A percentile compares a stretch with the other conserved stretches of the same genome.
These are phyloP conservation scores for Lactarius sp. DNA, from an alignment of 768 basidiomycete genomes.

Conservation along the genomic window DNA sequence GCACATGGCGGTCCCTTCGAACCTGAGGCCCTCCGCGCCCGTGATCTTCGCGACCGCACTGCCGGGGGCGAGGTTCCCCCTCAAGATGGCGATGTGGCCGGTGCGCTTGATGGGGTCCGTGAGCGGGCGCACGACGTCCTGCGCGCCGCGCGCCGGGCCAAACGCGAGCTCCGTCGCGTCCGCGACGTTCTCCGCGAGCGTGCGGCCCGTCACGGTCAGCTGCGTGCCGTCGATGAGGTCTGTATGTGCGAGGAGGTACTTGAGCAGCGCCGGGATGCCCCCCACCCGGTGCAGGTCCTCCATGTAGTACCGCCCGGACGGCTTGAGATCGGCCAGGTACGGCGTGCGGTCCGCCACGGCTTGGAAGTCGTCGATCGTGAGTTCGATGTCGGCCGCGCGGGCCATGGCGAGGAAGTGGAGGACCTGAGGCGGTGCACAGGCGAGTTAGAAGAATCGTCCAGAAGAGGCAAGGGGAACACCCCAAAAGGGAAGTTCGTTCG, in stretches of 20 bases:
- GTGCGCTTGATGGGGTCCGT: constrained; percentile 80
- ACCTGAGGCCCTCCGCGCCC: constrained; percentile 83
- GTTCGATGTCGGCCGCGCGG: constrained; percentile 65
- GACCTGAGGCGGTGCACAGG: constrained; percentile 42
- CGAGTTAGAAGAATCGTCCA: not conserved
- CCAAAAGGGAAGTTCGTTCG: not conserved
- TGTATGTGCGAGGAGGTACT: constrained; percentile 75
- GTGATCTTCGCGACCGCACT: constrained; percentile 91
- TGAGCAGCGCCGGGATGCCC: constrained; percentile 78
- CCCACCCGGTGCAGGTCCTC: constrained; percentile 85
- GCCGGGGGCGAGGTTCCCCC: constrained; percentile 84
- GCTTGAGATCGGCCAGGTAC: constrained; percentile 80
- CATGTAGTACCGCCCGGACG: constrained; percentile 86
- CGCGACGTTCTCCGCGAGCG: constrained; percentile 79
- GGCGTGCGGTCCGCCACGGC: constrained; percentile 73
- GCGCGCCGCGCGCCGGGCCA: constrained; percentile 36
- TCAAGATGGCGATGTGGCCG: constrained; percentile 82
- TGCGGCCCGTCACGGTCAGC: constrained; percentile 89
- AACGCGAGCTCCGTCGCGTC: constrained; percentile 72
- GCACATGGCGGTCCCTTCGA: constrained; percentile 69
- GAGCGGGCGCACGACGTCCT: constrained; percentile 71
- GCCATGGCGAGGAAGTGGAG: constrained; percentile 84
- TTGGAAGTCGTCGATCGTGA: constrained; percentile 87
- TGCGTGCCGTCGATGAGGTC: constrained; percentile 76
- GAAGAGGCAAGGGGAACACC: not conserved